Evolutionary conservation across 2,329 filamentous ascomycete species (phyloP).

Genomic region (Fusarium sp.): DNA sequence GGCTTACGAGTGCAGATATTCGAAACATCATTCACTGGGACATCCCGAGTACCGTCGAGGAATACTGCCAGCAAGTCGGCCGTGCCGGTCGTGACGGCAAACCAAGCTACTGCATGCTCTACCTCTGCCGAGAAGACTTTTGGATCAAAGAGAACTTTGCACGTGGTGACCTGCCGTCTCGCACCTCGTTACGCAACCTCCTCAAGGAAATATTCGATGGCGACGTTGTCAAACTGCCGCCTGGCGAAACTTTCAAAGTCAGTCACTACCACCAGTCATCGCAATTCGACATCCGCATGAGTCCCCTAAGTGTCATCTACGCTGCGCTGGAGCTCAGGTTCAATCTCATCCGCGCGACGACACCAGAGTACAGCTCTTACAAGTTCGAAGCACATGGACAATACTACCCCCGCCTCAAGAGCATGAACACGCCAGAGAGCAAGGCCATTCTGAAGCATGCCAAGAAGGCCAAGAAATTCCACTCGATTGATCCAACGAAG

Average conservation of each 20-base stretch:
- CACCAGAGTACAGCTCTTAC: slow-evolving; percentile 66
- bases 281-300: slow-evolving; percentile 63
- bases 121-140: slow-evolving; percentile 65
- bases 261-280: slow-evolving; percentile 56
- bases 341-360: slow-evolving; percentile 63
- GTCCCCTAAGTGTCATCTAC: slow-evolving; percentile 62
- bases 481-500: slow-evolving; percentile 59
- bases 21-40: slow-evolving; percentile 64
- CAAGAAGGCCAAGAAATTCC: slow-evolving; percentile 53
- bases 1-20: slow-evolving; percentile 50
- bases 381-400: slow-evolving; percentile 53
- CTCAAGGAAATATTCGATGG: slow-evolving; percentile 61
- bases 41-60: slow-evolving; percentile 61
- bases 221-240: slow-evolving; percentile 28
- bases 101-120: slow-evolving; percentile 65
- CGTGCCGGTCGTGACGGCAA: slow-evolving; percentile 64
- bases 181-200: slow-evolving; percentile 56
- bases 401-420: slow-evolving; percentile 45
- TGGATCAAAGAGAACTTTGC: slow-evolving; percentile 68
- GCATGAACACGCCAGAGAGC: slow-evolving; percentile 53
- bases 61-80: slow-evolving; percentile 67
- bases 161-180: slow-evolving; percentile 66
- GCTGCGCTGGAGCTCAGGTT: slow-evolving; percentile 69
- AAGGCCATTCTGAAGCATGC: slow-evolving; percentile 55
- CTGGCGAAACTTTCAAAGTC: slow-evolving; percentile 47